phyloP scores from a whole-genome alignment of 2,329 filamentous ascomycete genomes.

The Phialophora tarda region DNA sequence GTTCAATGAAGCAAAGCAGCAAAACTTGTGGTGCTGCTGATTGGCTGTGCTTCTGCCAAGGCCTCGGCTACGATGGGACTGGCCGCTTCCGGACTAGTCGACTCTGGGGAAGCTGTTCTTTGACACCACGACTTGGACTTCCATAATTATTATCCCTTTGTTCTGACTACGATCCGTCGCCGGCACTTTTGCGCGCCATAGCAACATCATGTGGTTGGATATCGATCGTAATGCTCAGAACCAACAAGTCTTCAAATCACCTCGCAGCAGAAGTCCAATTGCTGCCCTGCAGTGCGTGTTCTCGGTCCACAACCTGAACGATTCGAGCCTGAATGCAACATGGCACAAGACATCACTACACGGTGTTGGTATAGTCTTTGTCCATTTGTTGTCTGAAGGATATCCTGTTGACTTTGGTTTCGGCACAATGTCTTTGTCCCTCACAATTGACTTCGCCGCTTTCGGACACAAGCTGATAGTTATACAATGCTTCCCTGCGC shows the following conservation, averaged over 20 bases:
- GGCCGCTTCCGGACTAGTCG: constrained; percentile 1
- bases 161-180: neutral
- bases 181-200: neutral
- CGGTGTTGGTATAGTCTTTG: neutral
- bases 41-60: neutral
- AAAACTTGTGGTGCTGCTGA: neutral
- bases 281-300: neutral
- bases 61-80: neutral
- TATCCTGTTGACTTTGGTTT: neutral
- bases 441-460: neutral
- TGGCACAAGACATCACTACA: neutral
- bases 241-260: neutral
- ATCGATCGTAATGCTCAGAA: neutral
- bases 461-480: neutral
- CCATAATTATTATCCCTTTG: neutral
- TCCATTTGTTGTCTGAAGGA: neutral
- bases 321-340: neutral
- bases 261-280: neutral
- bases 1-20: neutral
- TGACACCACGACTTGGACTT: neutral
- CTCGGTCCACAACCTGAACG: neutral
- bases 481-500: constrained; percentile 2
- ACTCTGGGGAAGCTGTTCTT: neutral
- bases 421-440: constrained; percentile 2
- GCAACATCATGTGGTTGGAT: neutral